phyloP scores from a whole-genome alignment of 2,329 filamentous ascomycete species.

The Alternaria sp. region DNA sequence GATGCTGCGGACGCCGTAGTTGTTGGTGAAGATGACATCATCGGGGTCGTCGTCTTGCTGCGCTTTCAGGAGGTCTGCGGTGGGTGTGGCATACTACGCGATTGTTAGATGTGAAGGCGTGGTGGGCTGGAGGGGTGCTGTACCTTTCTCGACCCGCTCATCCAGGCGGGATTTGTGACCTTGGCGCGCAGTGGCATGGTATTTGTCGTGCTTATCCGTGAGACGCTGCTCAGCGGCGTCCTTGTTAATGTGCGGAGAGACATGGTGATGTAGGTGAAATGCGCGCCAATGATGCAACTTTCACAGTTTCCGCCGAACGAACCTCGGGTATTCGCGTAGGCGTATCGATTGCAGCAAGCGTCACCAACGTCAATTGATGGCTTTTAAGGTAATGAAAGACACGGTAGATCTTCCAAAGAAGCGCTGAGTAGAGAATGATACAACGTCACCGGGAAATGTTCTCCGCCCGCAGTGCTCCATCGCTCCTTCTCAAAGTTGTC shows the following conservation, averaged over 20 bases:
- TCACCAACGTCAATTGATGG: background rate
- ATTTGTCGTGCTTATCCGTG: constrained; percentile 34
- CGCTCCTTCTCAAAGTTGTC: constrained; percentile 6
- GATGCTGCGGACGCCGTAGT: constrained; percentile 88
- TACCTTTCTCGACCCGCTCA: constrained; percentile 61
- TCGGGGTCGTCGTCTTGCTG: constrained; percentile 75
- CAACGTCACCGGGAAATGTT: constrained; percentile 17
- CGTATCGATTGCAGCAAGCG: background rate
- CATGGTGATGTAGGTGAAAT: constrained; percentile 44
- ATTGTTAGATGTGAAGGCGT: constrained; percentile 12
- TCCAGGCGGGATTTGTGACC: constrained; percentile 65
- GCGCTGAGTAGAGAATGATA: background rate
- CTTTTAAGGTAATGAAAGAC: background rate
- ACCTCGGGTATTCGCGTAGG: constrained; percentile 48
- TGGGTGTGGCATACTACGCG: constrained; percentile 45
- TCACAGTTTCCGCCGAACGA: constrained; percentile 32
- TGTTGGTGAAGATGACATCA: constrained; percentile 90
- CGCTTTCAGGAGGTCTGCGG: constrained; percentile 55
- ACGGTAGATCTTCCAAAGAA: no score
- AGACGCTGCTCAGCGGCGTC: constrained; percentile 49
- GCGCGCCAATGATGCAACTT: constrained; percentile 37
- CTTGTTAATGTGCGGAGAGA: constrained; percentile 52
- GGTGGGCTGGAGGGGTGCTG: constrained; percentile 4
- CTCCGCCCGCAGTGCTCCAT: constrained; percentile 16
- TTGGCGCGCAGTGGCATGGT: constrained; percentile 84